Evolutionary conservation across 106 monocot species (phyloP).

Genomic region (Platanthera guangdongensis): DNA sequence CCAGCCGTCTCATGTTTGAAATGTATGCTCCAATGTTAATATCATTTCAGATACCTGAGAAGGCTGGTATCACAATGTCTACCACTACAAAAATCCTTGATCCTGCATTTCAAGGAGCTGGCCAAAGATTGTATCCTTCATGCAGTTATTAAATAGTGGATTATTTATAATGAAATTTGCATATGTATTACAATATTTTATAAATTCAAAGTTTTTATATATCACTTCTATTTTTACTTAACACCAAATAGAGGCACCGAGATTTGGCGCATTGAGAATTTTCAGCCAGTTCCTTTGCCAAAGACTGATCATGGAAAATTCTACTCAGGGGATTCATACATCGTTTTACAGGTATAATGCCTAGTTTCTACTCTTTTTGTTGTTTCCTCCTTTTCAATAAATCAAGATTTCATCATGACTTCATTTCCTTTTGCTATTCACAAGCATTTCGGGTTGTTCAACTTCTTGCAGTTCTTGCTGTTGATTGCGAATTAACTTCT

Average conservation of each 20-base stretch:
- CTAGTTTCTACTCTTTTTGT: neutral
- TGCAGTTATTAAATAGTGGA: neutral
- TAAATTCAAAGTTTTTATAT: neutral
- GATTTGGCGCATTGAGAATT: conserved; percentile 71
- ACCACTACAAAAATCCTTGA: conserved; percentile 37
- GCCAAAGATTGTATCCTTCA: conserved; percentile 57
- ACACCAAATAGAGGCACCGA: conserved; percentile 48
- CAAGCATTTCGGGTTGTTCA: conserved; percentile 3
- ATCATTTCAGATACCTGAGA: neutral
- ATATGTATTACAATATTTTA: neutral
- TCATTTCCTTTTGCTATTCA: neutral
- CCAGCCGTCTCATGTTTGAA: neutral
- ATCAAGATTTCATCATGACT: neutral
- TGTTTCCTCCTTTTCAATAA: neutral
- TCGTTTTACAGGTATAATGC: conserved; percentile 56
- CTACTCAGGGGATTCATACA: conserved; percentile 68
- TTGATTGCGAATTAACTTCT: neutral
- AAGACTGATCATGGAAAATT: conserved; percentile 64
- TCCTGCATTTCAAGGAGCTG: conserved; percentile 60
- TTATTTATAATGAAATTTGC: neutral
- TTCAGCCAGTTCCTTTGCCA: conserved; percentile 55
- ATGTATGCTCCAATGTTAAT: neutral
- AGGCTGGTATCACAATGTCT: conserved; percentile 25
- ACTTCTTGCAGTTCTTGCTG: neutral
- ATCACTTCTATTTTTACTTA: conserved; percentile 25